Evolutionary conservation across 352 stramenopile genomes (phyloP).

Genomic region (Peronospora tabacina): DNA sequence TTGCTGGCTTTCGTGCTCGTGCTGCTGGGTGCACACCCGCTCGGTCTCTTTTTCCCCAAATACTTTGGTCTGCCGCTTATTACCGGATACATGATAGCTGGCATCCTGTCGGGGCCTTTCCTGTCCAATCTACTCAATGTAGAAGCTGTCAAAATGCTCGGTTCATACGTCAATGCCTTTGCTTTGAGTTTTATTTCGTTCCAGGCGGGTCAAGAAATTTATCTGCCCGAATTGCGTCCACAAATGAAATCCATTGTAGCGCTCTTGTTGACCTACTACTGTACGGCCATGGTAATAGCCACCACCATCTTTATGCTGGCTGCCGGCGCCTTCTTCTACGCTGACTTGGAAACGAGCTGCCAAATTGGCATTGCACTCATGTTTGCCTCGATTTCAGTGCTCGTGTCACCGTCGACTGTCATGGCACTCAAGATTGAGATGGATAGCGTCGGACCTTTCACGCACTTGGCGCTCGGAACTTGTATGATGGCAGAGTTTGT

Average conservation of each 20-base stretch:
- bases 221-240: slow-evolving; percentile 42
- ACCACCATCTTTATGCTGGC: slow-evolving; percentile 38
- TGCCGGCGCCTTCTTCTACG: slow-evolving; percentile 49
- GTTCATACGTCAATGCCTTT: slow-evolving; percentile 46
- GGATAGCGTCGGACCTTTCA: slow-evolving; percentile 56
- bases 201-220: slow-evolving; percentile 61
- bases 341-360: slow-evolving; percentile 32
- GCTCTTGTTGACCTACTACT: slow-evolving; percentile 38
- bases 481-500: slow-evolving; percentile 64
- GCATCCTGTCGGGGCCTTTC: slow-evolving; percentile 49
- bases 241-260: slow-evolving; percentile 51
- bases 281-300: slow-evolving; percentile 39
- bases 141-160: slow-evolving; percentile 36
- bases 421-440: slow-evolving; percentile 74
- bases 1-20: slow-evolving; percentile 48
- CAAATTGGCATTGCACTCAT: slow-evolving; percentile 55
- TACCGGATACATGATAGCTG: slow-evolving; percentile 52
- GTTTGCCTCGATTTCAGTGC: slow-evolving; percentile 59
- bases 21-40: slow-evolving; percentile 24
- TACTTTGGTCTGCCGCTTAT: slow-evolving; percentile 49
- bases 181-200: slow-evolving; percentile 65
- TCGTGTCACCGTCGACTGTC: slow-evolving; percentile 55
- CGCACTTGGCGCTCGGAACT: slow-evolving; percentile 51
- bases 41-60: slow-evolving; percentile 24
- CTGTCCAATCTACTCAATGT: slow-evolving; percentile 41